Evolutionary conservation across 208 protist species (phyloP).

Genomic region (Zelonia costaricensis): DNA sequence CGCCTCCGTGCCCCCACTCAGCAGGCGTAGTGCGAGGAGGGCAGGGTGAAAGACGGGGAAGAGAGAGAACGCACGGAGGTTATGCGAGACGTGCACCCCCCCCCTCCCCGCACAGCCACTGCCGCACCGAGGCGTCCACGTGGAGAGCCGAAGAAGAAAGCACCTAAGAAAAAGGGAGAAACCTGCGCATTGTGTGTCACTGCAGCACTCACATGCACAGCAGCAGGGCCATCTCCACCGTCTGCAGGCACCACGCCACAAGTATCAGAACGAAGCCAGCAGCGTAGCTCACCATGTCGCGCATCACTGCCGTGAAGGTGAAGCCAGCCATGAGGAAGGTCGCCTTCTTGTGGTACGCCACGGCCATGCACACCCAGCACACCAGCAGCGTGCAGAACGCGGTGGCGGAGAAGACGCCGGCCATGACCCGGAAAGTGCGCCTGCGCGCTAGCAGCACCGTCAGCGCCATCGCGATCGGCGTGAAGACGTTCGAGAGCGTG

Average conservation of each 20-base stretch:
- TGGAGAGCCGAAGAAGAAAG: too few relatives aligned
- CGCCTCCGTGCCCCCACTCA: neutral
- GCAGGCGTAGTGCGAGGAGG: neutral
- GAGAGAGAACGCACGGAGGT: too few relatives aligned
- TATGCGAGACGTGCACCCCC: too few relatives aligned
- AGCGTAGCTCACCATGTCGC: constrained; percentile 9
- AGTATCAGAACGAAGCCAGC: constrained; percentile 31
- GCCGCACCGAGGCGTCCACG: too few relatives aligned
- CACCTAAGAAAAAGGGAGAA: too few relatives aligned
- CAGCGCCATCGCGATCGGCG: constrained; percentile 23
- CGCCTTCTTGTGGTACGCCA: constrained; percentile 22
- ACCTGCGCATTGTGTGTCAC: neutral
- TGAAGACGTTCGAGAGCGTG: constrained; percentile 45
- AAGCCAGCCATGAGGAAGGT: neutral
- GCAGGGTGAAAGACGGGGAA: neutral
- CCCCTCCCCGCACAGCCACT: too few relatives aligned
- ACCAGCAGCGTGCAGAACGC: constrained; percentile 22
- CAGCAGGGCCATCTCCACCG: constrained; percentile 21
- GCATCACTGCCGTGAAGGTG: neutral
- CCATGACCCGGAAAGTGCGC: constrained; percentile 6
- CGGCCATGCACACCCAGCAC: constrained; percentile 39
- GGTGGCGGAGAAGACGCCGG: constrained; percentile 22
- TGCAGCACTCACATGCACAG: constrained; percentile 2
- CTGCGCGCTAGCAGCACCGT: constrained; percentile 23
- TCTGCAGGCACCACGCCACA: constrained; percentile 41